Percentiles rank a stretch among this genome's conserved stretches.
Conservation (phyloP, 768 basidiomycete species). For the Rhizopogon rudus region DNA sequence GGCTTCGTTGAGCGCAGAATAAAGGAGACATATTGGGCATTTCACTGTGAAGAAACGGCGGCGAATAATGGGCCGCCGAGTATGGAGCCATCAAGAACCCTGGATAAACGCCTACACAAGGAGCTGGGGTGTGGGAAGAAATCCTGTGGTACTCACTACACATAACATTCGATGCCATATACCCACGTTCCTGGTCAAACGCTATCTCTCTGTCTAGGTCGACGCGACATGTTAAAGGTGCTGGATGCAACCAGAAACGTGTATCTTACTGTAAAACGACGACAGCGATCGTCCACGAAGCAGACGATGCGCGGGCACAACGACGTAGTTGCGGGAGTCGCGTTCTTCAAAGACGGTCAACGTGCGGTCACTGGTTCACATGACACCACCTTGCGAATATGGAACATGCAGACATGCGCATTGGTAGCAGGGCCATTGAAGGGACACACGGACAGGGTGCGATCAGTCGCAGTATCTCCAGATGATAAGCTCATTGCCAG, state of each 20-base stretch:
- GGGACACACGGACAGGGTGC: slow-evolving; percentile 1
- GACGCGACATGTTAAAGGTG: background rate
- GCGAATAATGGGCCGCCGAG: too few relatives aligned
- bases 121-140: too few relatives aligned
- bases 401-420: background rate
- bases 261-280: background rate
- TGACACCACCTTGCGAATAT: background rate
- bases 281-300: too few relatives aligned
- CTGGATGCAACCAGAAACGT: background rate
- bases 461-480: slow-evolving; percentile 5
- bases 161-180: too few relatives aligned
- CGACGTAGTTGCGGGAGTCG: background rate
- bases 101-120: too few relatives aligned
- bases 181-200: too few relatives aligned
- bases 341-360: background rate
- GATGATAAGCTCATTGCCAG: slow-evolving; percentile 2
- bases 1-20: too few relatives aligned
- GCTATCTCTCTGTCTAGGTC: too few relatives aligned
- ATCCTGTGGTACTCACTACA: too few relatives aligned
- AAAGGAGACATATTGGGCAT: too few relatives aligned
- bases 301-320: background rate
- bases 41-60: too few relatives aligned
- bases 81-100: too few relatives aligned
- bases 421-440: background rate
- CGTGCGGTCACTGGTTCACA: background rate